Base-by-base conservation (phyloP, 495 filamentous ascomycete species). In the Hapsidospora chrysogenum region DNA sequence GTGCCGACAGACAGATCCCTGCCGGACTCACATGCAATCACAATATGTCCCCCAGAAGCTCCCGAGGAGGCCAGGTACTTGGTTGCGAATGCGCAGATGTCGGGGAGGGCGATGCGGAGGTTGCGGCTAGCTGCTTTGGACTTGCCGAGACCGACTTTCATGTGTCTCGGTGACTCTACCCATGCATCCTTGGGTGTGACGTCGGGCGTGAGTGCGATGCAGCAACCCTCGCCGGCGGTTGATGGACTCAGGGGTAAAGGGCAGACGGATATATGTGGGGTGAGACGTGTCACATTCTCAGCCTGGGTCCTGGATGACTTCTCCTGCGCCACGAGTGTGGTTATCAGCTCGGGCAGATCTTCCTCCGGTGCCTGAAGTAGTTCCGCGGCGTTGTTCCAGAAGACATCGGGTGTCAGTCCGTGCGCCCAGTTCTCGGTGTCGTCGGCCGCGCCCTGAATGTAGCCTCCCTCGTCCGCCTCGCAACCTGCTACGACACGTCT, bases 381-480 rank as follows among this genome's bases (percentile, higher is more conserved):
- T 17, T 45, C 19, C 2, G 63, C 57, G 18, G 54, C 55, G 38
- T 87, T 63, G 21, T 52, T 51, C 87, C 87, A 96, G 52, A 92
- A 96, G 3, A 85, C 41, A 2, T 52, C 54, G 8, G 87, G 69
- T 7, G 79, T 87, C 9, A 95, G 57, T 1, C 80, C 79, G 27
- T 68, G 56, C 23, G 83, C 75, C 89, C 89, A 97, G 26, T 74
- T 76, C 56, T 96, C 87, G 14, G 76, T 81, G 48, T 96, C 87
- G 56, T 96, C 87, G 4, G 78, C 87, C 9, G 86, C 85, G 17
- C 89, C 89, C 53, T 95, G 89, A 41, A 97, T 81, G 49, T 97
- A 97, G 17, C 76, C 80, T 3, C 71, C 72, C 37, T 63, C 63
- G 19, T 70, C 73, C 36, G 74, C 63, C 46, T 84, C 80, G 0